Percentiles rank a stretch among this genome's conserved stretches.
Evolutionary conservation across 129 eudicot genomes (phyloP).

Genomic region (Flaveria robusta): DNA sequence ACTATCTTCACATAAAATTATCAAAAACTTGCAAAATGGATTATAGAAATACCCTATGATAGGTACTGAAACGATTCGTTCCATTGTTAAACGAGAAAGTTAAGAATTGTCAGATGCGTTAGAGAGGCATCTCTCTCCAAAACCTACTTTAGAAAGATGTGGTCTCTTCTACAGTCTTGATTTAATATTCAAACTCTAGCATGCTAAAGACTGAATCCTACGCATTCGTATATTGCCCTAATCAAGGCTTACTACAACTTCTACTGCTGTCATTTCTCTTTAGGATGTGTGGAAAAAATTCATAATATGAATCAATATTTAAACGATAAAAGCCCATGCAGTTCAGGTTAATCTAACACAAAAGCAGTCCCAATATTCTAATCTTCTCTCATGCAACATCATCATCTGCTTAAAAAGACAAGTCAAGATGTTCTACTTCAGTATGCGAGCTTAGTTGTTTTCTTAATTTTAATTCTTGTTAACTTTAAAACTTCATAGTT

Average conservation of each 20-base stretch:
- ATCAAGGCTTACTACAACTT: too few species aligned
- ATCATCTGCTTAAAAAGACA: neutral
- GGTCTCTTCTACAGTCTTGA: neutral
- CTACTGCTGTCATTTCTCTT: too few species aligned
- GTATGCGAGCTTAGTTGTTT: neutral
- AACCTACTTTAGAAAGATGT: too few species aligned
- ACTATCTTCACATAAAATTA: too few species aligned
- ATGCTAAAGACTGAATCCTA: neutral
- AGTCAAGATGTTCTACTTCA: neutral
- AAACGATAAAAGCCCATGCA: neutral
- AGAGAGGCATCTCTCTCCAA: neutral
- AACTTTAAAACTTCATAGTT: neutral
- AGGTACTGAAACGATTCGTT: neutral
- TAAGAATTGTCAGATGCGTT: neutral
- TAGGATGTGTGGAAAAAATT: too few species aligned
- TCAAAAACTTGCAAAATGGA: neutral
- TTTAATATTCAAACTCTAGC: neutral
- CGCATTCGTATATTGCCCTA: neutral
- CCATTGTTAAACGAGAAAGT: neutral
- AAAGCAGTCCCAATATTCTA: neutral
- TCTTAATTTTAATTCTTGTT: neutral
- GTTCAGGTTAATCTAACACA: neutral
- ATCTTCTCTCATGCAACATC: neutral
- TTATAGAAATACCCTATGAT: neutral
- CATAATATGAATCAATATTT: neutral